Conservation (phyloP, 164 flowering plant genomes). For the Buxus sempervirens region DNA sequence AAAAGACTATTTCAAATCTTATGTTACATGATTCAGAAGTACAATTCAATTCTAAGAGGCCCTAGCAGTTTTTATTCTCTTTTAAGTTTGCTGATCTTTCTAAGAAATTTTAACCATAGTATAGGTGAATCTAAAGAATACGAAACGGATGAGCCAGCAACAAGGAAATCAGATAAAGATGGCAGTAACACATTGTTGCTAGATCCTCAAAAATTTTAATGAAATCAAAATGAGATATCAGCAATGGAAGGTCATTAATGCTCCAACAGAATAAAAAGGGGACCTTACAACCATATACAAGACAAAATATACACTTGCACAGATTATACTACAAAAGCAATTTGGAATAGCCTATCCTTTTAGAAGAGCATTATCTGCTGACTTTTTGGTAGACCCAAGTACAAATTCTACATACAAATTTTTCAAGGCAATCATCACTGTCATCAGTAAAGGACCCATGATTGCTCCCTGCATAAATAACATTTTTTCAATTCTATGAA, state of each 20-base stretch:
- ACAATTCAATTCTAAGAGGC: no score
- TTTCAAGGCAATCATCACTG: constrained; percentile 22
- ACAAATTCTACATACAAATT: constrained; percentile 25
- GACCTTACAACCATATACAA: background rate
- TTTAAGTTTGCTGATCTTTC: no score
- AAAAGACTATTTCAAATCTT: no score
- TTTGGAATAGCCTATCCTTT: background rate
- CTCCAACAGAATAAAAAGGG: background rate
- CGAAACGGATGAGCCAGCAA: background rate
- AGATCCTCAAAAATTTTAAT: background rate
- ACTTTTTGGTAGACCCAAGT: constrained; percentile 16
- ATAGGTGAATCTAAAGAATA: background rate
- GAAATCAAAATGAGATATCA: background rate
- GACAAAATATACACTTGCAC: background rate
- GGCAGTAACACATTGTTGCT: background rate
- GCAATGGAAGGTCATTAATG: background rate
- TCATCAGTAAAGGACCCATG: constrained; percentile 27
- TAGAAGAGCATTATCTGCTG: constrained; percentile 8
- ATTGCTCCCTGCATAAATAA: constrained; percentile 20
- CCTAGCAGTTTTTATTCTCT: no score
- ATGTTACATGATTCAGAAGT: no score
- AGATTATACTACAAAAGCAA: background rate
- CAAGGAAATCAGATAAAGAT: background rate
- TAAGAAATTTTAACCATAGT: background rate
- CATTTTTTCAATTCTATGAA: no score